Base-by-base conservation (phyloP, 148 eudicot genomes). In the Rhododendron kiyosumense region DNA sequence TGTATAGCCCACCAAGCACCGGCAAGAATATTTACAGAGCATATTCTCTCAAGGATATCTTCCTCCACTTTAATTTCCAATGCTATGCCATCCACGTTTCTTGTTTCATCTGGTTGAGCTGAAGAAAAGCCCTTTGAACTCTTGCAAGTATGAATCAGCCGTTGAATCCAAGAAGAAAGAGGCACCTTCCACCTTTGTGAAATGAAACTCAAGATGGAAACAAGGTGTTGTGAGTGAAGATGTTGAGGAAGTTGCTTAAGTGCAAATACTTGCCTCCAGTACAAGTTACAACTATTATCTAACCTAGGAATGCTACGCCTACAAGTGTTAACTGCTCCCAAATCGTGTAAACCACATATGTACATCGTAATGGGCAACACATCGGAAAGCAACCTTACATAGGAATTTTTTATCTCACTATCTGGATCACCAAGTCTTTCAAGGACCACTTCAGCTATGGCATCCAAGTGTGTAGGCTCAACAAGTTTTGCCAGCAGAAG, bases 121-220 rank as follows among this genome's bases (percentile, higher is more conserved):
- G 82, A 91, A 85, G 85, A 84, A 38, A 78, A 85, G 63, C 90
- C 92, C 87, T 90, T 93, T 88, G 91, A 88, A 82, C 91, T 89
- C 85, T 89, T 89, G 86, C 95, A 95, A 36, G 91, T 88, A 86
- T 89, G 91, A 88, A 95, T 91, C 73, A 97, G 94, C 85, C 98
- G 95, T 84, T 90, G 95, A 87, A 97, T 93, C 99, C 99, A 97
- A 85, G 95, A 93, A 93, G 98, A 94, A 88, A 97, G 92, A 86
- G 99, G 98, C 79, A 93, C 94, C 88, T 97, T 97, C 98, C 98
- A 97, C 87, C 99, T 94, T 81, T 97, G 99, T 77, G 99, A 95
- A 78, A 97, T 90, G 92, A 90, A 97, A 91, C 98, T 95, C 90
- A 97, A 88, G 54, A 95, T 87, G 81, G 98, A 93, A 89, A 95